A percentile compares a stretch with the other conserved stretches of the same genome.
phyloP scores from a whole-genome alignment of 768 basidiomycete genomes.

The Podaxis sp. region DNA sequence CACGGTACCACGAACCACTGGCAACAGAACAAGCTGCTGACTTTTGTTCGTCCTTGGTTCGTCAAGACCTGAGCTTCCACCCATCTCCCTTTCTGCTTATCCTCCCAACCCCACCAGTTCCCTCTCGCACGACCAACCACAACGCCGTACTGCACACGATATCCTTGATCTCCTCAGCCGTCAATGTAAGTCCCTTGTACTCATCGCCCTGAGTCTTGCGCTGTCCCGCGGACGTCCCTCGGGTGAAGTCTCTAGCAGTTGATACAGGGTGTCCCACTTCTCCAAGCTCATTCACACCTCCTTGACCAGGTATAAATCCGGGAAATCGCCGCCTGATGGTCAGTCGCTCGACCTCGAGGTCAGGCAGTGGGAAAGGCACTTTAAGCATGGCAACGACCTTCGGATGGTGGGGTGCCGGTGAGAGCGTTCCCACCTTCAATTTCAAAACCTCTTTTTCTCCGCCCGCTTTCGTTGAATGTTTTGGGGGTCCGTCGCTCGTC shows the following conservation, averaged over 20 bases:
- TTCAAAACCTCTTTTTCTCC: slow-evolving; percentile 32
- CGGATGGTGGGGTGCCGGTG: slow-evolving; percentile 94
- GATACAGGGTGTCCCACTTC: slow-evolving; percentile 13
- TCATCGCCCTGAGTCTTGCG: slow-evolving; percentile 18
- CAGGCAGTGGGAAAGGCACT: slow-evolving; percentile 85
- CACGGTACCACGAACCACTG: background rate
- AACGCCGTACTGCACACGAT: slow-evolving; percentile 82
- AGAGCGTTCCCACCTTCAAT: slow-evolving; percentile 79
- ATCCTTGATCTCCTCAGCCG: slow-evolving; percentile 94
- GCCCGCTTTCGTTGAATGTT: background rate
- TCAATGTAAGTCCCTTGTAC: slow-evolving; percentile 56
- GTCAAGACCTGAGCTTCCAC: slow-evolving; percentile 67
- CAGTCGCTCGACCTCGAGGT: slow-evolving; percentile 70
- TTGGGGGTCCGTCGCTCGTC: slow-evolving; percentile 8
- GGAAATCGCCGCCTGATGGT: slow-evolving; percentile 43
- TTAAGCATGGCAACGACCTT: slow-evolving; percentile 91
- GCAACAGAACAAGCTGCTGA: background rate
- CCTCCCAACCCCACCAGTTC: slow-evolving; percentile 87
- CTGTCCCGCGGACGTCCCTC: slow-evolving; percentile 8
- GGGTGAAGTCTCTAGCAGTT: slow-evolving; percentile 15
- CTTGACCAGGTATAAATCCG: background rate
- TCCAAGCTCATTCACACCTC: slow-evolving; percentile 20
- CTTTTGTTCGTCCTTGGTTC: background rate
- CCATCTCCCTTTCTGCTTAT: slow-evolving; percentile 77
- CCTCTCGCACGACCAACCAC: slow-evolving; percentile 91